These are phyloP conservation scores for Metschnikowia cerradonensis DNA, from an alignment of 805 yeast genomes.

Conservation along the genomic window DNA sequence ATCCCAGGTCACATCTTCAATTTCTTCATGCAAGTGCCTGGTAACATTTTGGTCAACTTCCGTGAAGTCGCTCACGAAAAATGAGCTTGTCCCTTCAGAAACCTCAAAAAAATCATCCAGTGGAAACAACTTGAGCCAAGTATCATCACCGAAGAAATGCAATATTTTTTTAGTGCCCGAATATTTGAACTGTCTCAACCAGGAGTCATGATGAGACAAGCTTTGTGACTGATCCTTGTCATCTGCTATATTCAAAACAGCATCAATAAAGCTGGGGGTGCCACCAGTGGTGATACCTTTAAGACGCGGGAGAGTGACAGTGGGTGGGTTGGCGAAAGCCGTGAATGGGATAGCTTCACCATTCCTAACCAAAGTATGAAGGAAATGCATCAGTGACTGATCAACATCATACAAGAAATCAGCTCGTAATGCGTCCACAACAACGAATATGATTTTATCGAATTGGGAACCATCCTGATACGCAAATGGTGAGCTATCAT, in stretches of 20 bases:
- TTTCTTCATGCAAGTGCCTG: conserved; percentile 66
- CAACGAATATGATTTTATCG: conserved; percentile 70
- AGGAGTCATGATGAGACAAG: conserved; percentile 73
- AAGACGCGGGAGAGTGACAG: conserved; percentile 90
- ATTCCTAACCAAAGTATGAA: conserved; percentile 58
- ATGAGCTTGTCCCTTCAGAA: conserved; percentile 85
- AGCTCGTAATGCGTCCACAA: conserved; percentile 88
- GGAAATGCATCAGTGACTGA: conserved; percentile 58
- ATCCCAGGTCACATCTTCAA: conserved; percentile 64
- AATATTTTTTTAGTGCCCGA: conserved; percentile 39
- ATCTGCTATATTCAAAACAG: conserved; percentile 89
- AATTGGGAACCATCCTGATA: conserved; percentile 42
- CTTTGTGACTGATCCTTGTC: conserved; percentile 71
- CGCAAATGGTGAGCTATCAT: conserved; percentile 14
- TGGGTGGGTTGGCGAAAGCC: conserved; percentile 91
- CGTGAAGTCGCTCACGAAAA: conserved; percentile 90
- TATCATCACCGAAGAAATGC: conserved; percentile 94
- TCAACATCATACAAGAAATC: conserved; percentile 72
- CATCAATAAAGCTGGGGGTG: conserved; percentile 90
- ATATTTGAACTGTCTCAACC: conserved; percentile 66
- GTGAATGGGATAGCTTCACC: conserved; percentile 86
- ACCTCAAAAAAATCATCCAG: conserved; percentile 47
- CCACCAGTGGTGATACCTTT: conserved; percentile 95
- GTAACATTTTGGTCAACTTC: conserved; percentile 94
- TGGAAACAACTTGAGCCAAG: conserved; percentile 93